These are phyloP conservation scores for Elsinoe batatas DNA, from an alignment of 2,329 filamentous ascomycete genomes.

Conservation along the genomic window DNA sequence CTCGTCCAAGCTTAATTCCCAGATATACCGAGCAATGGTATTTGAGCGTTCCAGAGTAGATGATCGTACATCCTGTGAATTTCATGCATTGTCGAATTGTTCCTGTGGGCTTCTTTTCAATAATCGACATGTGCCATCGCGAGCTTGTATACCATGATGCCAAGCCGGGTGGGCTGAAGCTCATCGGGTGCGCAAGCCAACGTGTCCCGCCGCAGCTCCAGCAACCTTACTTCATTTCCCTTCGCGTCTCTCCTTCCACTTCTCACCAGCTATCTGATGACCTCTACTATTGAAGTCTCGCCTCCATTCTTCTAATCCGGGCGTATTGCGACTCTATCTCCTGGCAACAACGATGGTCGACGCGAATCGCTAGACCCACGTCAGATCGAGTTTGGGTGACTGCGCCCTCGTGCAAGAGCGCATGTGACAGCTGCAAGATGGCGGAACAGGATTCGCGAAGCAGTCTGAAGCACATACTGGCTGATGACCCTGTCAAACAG, in stretches of 20 bases:
- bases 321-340: too few species aligned
- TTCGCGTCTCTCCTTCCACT: too few species aligned
- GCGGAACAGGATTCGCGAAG: conserved; percentile 15
- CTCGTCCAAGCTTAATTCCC: conserved; percentile 1
- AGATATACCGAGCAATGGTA: conserved; percentile 9
- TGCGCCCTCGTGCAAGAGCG: too few species aligned
- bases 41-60: not conserved
- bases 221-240: too few species aligned
- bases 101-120: not conserved
- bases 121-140: not conserved
- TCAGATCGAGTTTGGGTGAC: not conserved
- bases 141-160: not conserved
- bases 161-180: conserved; percentile 9
- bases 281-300: too few species aligned
- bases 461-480: conserved; percentile 22
- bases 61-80: not conserved
- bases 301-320: too few species aligned
- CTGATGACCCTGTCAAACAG: conserved; percentile 19
- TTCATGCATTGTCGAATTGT: not conserved
- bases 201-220: not conserved
- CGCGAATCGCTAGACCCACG: too few species aligned
- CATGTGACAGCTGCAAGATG: conserved; percentile 8
- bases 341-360: too few species aligned
- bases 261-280: too few species aligned
- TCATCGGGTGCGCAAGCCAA: not conserved